Evolutionary conservation across 352 stramenopile genomes (phyloP), one percentile per base, ranked within the genome.

Genomic region (Globisporangium ultimum): DNA sequence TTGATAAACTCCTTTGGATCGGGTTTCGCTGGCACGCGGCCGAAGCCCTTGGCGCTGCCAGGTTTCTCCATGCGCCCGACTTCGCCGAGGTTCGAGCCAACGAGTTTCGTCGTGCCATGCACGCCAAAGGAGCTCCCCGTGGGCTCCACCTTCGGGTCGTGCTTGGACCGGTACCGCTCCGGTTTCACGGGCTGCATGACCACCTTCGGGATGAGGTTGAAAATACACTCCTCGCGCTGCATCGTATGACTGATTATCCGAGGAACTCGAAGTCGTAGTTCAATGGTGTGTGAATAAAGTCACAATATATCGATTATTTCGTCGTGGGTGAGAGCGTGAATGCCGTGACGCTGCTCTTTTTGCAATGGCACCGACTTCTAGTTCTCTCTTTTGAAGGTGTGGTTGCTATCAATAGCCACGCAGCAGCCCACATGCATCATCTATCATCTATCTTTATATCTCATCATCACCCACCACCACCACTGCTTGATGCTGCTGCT

Each of bases 141-240:
- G 1, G 93, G 73, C 38, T 88, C 70, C 22, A 87, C 72, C 24
- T 86, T 83, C 0, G 89, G 88, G 63, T 97, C 85, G 60, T 96
- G 87, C 70, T 92, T 96, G 22, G 86, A 96, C 32, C 78, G 71
- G 64, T 97, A 97, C 42, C 93, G 88, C 22, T 84, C 74, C 20
- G 88, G 84, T 70, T 98, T 98, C 15, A 63, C 62, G 21, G 75
- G 66, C 32, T 78, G 63, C 55, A 83, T 71, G 42, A 76, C 68
- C 36, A 89, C 71, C 53, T 85, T 74, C 9, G 90, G 88, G 60
- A 97, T 94, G 52, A 96, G 76, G 71, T 97, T 97, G 73, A 93
- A 97, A 68, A 97, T 97, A 71, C 84, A 90, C 65, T 93, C 84
- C 36, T 92, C 83, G n/a, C 83, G 78, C 67, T 89, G 82, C 82